A percentile compares a stretch with the other conserved stretches of the same genome.
phyloP scores from a whole-genome alignment of 345 rosid species.

The Gossypium stocksii region DNA sequence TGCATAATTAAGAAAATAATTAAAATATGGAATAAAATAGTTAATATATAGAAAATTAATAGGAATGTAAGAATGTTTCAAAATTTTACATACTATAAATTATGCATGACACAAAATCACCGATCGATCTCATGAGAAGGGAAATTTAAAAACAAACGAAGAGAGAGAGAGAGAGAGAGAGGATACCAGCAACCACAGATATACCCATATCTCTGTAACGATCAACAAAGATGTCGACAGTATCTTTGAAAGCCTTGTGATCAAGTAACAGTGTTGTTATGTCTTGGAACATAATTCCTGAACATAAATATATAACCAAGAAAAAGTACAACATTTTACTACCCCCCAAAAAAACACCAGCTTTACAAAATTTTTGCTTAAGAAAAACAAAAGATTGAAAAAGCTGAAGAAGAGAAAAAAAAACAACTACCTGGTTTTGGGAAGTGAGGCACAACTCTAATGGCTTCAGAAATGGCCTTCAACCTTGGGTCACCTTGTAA shows the following conservation, averaged over 20 bases:
- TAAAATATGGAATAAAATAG: not conserved
- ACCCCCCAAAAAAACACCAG: not conserved
- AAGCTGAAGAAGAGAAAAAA: not conserved
- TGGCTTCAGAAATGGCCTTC: conserved; percentile 56
- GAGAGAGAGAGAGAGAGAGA: not conserved
- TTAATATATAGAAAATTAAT: not conserved
- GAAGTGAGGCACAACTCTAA: conserved; percentile 68
- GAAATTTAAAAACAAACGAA: too few species aligned
- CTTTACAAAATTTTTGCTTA: not conserved
- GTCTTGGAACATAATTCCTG: conserved; percentile 88
- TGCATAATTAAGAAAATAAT: not conserved
- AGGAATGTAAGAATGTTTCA: not conserved
- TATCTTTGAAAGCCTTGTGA: conserved; percentile 68
- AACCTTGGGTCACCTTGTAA: conserved; percentile 69
- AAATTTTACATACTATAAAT: too few species aligned
- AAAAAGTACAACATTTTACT: conserved; percentile 1
- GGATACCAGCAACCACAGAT: conserved; percentile 69
- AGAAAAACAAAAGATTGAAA: not conserved
- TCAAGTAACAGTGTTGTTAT: conserved; percentile 73
- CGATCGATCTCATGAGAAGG: not conserved
- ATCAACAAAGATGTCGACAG: conserved; percentile 74
- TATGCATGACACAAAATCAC: not conserved
- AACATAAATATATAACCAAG: conserved; percentile 4
- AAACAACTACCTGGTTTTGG: conserved; percentile 59
- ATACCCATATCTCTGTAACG: conserved; percentile 69